Base-by-base conservation (phyloP, 495 filamentous ascomycete genomes). In the Cercophora newfieldiana region DNA sequence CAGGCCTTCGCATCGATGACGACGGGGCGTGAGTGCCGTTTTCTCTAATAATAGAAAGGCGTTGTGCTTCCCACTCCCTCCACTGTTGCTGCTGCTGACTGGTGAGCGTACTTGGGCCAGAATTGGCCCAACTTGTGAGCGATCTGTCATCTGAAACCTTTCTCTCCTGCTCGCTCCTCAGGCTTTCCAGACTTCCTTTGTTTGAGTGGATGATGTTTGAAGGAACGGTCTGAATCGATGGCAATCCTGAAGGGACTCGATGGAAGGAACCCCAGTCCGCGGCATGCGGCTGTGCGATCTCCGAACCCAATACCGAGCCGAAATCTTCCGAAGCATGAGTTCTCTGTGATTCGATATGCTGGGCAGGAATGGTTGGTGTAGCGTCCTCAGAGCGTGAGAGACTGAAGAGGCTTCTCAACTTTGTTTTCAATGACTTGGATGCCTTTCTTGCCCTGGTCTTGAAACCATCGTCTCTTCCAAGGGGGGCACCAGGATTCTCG, bases 91-190 rank as follows among this genome's bases (percentile, higher is more conserved):
- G 68, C 61, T 74, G 67, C 71, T 74, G 77, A 29, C 77, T 81
- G 28, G 78, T 75, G 3, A 81, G 71, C 6, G 81, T 84, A 51
- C 75, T 82, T 0, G 77, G 75, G 0, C 76, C 80, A 5, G 83
- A 94, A 68, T 89, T 83, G 4, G 85, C 83, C 91, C 91, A 93
- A 72, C 91, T 94, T 16, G 89, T 93, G 47, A 93, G 84, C 18
- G 90, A 92, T 57, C 78, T 84, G 19, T 85, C 84, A 25, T 86
- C 84, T 24, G 77, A 81, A 10, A 82, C 61, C 58, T 77, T 75
- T 16, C 69, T 66, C 74, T 85, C 59, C 72, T 75, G 50, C 28
- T 78, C 81, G 68, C 83, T 88, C 65, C 73, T 74, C 7, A 79
- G 70, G 58, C 82, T 86, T 44, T 82, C 79, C 18, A 87, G 68